These are phyloP conservation scores for Leccinum truebloodii DNA, from an alignment of 768 basidiomycete genomes.

Conservation along the genomic window DNA sequence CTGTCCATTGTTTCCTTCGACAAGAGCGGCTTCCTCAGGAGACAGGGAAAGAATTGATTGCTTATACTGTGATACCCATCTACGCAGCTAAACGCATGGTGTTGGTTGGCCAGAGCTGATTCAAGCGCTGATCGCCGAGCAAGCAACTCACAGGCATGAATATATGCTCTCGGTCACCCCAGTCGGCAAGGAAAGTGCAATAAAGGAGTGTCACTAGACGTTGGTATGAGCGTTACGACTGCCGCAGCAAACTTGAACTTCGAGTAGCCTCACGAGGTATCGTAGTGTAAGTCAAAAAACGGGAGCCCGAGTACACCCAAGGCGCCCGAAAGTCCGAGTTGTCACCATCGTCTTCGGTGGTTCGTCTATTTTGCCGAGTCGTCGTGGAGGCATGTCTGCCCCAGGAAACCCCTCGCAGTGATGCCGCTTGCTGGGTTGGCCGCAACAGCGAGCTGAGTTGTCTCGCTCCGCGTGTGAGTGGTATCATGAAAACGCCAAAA, in stretches of 20 bases:
- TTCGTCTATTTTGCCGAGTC: slow-evolving; percentile 9
- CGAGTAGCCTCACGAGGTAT: slow-evolving; percentile 51
- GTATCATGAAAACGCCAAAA: not conserved
- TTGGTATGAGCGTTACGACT: slow-evolving; percentile 1
- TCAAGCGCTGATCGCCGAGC: not conserved
- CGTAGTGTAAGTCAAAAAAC: slow-evolving; percentile 51
- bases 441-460: slow-evolving; percentile 10
- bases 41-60: slow-evolving; percentile 59
- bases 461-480: slow-evolving; percentile 11
- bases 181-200: slow-evolving; percentile 62
- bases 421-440: slow-evolving; percentile 1
- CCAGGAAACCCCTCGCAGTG: not conserved
- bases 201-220: slow-evolving; percentile 54
- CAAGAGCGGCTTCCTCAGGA: slow-evolving; percentile 47
- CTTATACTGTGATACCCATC: slow-evolving; percentile 54
- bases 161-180: slow-evolving; percentile 70
- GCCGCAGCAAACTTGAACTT: not conserved
- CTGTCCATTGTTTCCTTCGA: slow-evolving; percentile 9
- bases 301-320: slow-evolving; percentile 57
- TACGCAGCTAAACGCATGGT: slow-evolving; percentile 44
- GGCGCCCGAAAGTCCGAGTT: slow-evolving; percentile 53
- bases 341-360: slow-evolving; percentile 18
- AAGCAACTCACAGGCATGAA: slow-evolving; percentile 58
- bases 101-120: slow-evolving; percentile 1
- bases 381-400: slow-evolving; percentile 19